Percentiles rank a stretch among this genome's conserved stretches.
Conservation (phyloP, 2,329 filamentous ascomycete genomes). For the Nemania diffusa region DNA sequence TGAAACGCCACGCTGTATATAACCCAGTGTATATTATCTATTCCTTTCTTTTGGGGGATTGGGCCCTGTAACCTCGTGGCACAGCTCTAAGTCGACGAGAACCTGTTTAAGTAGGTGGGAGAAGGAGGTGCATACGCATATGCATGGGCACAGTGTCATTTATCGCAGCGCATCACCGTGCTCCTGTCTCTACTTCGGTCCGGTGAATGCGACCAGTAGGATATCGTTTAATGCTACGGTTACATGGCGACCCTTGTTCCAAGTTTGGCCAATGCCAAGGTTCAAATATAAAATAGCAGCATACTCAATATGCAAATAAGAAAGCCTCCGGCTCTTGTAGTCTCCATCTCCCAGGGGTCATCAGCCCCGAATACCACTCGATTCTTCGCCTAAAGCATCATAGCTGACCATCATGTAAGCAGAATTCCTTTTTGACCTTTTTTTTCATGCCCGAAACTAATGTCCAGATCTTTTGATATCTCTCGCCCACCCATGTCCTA, state of each 20-base stretch:
- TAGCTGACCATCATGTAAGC: not conserved
- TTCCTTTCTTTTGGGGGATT: not conserved
- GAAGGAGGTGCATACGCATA: not conserved
- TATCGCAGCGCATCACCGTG: not conserved
- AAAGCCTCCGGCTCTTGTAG: not conserved
- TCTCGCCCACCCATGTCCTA: not conserved
- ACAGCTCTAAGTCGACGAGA: not conserved
- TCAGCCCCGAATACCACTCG: not conserved
- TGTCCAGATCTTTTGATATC: not conserved
- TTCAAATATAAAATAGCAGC: not conserved
- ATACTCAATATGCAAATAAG: not conserved
- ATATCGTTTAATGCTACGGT: not conserved
- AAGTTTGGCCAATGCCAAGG: not conserved
- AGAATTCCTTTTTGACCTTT: not conserved
- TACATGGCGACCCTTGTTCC: not conserved
- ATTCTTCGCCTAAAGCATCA: not conserved
- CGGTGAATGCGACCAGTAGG: not conserved
- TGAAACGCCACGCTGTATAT: not conserved
- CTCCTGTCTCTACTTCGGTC: not conserved
- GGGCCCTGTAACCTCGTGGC: not conserved
- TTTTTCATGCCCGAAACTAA: not conserved
- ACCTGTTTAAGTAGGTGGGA: not conserved
- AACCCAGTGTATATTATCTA: not conserved
- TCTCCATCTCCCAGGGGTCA: no score
- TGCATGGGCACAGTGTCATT: conserved; percentile 2